Evolutionary conservation across 768 basidiomycete species (phyloP).

Genomic region (Termitomyces sp.): DNA sequence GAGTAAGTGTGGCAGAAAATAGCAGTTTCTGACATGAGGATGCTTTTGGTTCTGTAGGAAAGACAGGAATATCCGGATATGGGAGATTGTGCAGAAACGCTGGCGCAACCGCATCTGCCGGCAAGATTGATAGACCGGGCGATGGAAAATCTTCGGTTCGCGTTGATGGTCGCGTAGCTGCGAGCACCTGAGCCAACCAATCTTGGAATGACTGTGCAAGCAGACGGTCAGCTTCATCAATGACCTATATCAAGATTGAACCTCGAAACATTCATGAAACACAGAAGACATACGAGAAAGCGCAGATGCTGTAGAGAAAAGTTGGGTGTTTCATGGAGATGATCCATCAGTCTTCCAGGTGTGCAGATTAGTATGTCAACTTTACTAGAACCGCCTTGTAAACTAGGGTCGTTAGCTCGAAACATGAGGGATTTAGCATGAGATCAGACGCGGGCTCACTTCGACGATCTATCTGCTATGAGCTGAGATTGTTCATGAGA

Average conservation of each 20-base stretch:
- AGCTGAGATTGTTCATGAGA: constrained; percentile 83
- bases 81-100: constrained; percentile 41
- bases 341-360: constrained; percentile 92
- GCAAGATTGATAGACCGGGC: not conserved
- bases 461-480: constrained; percentile 48
- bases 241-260: constrained; percentile 50
- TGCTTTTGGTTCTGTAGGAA: constrained; percentile 50
- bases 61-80: constrained; percentile 35
- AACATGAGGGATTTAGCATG: not conserved
- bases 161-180: constrained; percentile 48
- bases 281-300: constrained; percentile 63
- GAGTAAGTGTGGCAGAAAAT: constrained; percentile 93
- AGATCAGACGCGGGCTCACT: constrained; percentile 31
- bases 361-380: constrained; percentile 95
- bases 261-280: not conserved
- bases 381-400: constrained; percentile 83
- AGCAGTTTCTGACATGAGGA: constrained; percentile 89
- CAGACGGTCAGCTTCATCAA: constrained; percentile 97
- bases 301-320: constrained; percentile 92
- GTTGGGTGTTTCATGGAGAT: constrained; percentile 80
- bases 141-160: not conserved
- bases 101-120: constrained; percentile 58
- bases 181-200: constrained; percentile 82
- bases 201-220: constrained; percentile 94
- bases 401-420: constrained; percentile 30